Base-by-base conservation (phyloP, 1,284 basidiomycete genomes). In the Schizophyllum commune region DNA sequence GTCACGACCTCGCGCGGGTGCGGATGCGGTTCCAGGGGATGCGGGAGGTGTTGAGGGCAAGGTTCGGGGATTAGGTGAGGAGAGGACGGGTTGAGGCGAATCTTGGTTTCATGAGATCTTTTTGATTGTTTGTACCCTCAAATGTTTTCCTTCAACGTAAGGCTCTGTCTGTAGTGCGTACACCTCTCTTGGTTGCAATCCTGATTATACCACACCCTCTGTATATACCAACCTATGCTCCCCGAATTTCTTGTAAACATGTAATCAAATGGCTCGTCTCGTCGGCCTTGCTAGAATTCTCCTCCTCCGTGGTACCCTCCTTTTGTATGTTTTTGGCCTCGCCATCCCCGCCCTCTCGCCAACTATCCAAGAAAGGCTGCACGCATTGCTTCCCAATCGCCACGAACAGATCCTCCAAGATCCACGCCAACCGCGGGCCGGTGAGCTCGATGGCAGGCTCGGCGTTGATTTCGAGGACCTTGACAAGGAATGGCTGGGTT, bases 381-480 rank as follows among this genome's bases (percentile, higher is more conserved):
- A 96, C 79, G 64, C 85, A 88, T n/a, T 84, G 78, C 64, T 80
- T 75, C 0, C 84, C 85, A 15, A 92, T 91, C 0, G 84, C 81
- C 55, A 78, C 76, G 75, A 97, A 97, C 59, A 98, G 79, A 63
- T 91, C 88, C 65, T 91, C 83, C 55, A 95, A 75, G 55, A 95
- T 85, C 82, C 88, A 88, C 4, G 83, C 82, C 54, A 98, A 77
- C 52, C 91, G 81, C n/a, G 85, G 80, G 0, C 96, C 97, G 0
- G 93, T 96, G 65, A 98, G 84, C 68, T 96, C 92, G 66, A 98
- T 98, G 60, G 98, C 96, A 1, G 96, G 96, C 67, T 97, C 96
- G 20, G 96, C 89, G 71, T 98, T 98, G 69, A 97, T 81, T 72
- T 98, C 96, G 32, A 98, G 80, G 3, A 98, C 76, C 62, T 89